A percentile compares a stretch with the other conserved stretches of the same genome.
Conservation (phyloP, 2,329 filamentous ascomycete genomes). For the Lasiodiplodia sp. region DNA sequence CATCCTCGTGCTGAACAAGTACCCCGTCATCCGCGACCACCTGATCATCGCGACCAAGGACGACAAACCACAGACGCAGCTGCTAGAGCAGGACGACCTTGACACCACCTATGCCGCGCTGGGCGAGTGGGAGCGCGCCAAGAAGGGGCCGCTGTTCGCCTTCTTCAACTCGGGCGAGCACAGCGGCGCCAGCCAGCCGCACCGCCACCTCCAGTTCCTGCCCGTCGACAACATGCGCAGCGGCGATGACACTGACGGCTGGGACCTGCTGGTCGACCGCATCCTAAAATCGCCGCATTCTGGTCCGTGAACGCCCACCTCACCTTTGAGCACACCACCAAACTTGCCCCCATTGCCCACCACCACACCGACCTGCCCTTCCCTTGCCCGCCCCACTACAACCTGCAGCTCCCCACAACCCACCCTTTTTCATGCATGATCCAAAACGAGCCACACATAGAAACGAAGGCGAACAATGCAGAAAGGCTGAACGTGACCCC, state of each 20-base stretch:
- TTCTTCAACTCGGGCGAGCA: conserved; percentile 76
- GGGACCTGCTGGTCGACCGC: conserved; percentile 59
- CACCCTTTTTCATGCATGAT: no score
- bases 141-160: conserved; percentile 58
- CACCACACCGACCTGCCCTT: background rate
- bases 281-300: conserved; percentile 37
- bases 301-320: conserved; percentile 17
- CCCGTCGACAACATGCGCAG: conserved; percentile 68
- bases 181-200: conserved; percentile 75
- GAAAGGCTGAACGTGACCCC: background rate
- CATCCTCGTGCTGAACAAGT: conserved; percentile 76
- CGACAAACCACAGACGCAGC: conserved; percentile 69
- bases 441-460: background rate
- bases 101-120: conserved; percentile 69
- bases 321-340: background rate
- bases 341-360: conserved; percentile 27
- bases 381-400: background rate
- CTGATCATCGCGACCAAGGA: conserved; percentile 74
- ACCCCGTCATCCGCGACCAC: conserved; percentile 73
- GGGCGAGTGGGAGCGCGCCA: conserved; percentile 58
- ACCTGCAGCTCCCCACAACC: background rate
- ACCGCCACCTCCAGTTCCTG: conserved; percentile 75
- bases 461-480: background rate
- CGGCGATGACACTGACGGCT: conserved; percentile 53
- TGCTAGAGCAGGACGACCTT: conserved; percentile 68